Percentiles rank a stretch among this genome's conserved stretches.
These are phyloP conservation scores for Begonia fuchsioides DNA, from an alignment of 306 rosid genomes.

Conservation along the genomic window DNA sequence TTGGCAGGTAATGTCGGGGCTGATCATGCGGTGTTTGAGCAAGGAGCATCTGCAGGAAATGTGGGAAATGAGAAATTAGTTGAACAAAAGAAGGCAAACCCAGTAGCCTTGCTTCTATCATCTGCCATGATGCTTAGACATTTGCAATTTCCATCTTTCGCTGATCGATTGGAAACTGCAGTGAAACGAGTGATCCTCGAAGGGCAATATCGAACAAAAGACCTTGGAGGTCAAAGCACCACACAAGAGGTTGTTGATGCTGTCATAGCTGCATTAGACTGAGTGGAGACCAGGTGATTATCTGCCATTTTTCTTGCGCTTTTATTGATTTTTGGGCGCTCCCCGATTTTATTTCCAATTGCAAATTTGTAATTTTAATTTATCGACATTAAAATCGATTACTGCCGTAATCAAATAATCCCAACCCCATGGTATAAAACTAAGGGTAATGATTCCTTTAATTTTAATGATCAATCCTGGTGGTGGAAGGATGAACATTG, in stretches of 20 bases:
- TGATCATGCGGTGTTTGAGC: slow-evolving; percentile 84
- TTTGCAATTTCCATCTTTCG: slow-evolving; percentile 83
- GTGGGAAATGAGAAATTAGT: slow-evolving; percentile 51
- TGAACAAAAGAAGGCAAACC: slow-evolving; percentile 69
- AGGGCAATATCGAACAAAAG: slow-evolving; percentile 61
- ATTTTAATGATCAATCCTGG: too few species aligned
- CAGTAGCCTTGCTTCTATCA: slow-evolving; percentile 81
- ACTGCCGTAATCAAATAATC: too few species aligned
- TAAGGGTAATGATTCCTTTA: too few species aligned
- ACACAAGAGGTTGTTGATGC: slow-evolving; percentile 86
- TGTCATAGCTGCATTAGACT: slow-evolving; percentile 48
- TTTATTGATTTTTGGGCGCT: slow-evolving; percentile 3
- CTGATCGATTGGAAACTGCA: slow-evolving; percentile 76
- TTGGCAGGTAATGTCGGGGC: slow-evolving; percentile 92
- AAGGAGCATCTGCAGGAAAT: slow-evolving; percentile 96
- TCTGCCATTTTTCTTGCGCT: slow-evolving; percentile 2
- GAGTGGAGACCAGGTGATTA: slow-evolving; percentile 6
- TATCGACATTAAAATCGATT: too few species aligned
- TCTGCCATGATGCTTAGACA: slow-evolving; percentile 98
- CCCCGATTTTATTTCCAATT: slow-evolving; percentile 1
- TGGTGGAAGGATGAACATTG: too few species aligned
- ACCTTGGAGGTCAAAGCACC: slow-evolving; percentile 73
- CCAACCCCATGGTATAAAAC: too few species aligned
- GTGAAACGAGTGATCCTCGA: slow-evolving; percentile 57
- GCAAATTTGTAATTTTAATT: too few species aligned